Evolutionary conservation across 2,329 filamentous ascomycete species (phyloP).

Genomic region (Ophiostoma ulmi): DNA sequence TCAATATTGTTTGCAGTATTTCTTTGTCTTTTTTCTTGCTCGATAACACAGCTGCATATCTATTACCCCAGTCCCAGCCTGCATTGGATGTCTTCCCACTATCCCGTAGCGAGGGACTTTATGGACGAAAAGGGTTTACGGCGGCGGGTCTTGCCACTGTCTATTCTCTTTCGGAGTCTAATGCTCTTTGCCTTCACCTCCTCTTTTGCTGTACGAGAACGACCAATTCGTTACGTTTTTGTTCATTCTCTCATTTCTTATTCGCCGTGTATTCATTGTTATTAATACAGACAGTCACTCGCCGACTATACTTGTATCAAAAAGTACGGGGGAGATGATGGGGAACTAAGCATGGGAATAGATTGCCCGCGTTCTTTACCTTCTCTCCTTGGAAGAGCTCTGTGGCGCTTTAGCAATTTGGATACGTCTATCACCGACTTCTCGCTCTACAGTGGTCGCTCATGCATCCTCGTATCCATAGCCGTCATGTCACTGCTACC

Average conservation of each 20-base stretch:
- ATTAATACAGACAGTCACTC: background rate
- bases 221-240: constrained; percentile 3
- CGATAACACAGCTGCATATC: background rate
- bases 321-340: background rate
- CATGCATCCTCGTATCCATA: background rate
- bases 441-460: background rate
- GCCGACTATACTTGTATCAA: background rate
- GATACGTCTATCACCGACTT: background rate
- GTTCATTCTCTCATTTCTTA: background rate
- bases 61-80: constrained; percentile 7
- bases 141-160: constrained; percentile 15
- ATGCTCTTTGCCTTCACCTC: background rate
- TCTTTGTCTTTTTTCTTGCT: background rate
- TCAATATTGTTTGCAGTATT: background rate
- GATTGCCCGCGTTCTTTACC: background rate
- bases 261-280: background rate
- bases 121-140: constrained; percentile 24
- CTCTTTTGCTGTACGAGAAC: background rate
- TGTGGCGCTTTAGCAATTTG: background rate
- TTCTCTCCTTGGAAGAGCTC: background rate
- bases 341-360: background rate
- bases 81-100: background rate
- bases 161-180: background rate
- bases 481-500: background rate
- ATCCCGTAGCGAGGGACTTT: constrained; percentile 22